These are phyloP conservation scores for Yarrowia sp. DNA, from an alignment of 805 yeast genomes.

Conservation along the genomic window DNA sequence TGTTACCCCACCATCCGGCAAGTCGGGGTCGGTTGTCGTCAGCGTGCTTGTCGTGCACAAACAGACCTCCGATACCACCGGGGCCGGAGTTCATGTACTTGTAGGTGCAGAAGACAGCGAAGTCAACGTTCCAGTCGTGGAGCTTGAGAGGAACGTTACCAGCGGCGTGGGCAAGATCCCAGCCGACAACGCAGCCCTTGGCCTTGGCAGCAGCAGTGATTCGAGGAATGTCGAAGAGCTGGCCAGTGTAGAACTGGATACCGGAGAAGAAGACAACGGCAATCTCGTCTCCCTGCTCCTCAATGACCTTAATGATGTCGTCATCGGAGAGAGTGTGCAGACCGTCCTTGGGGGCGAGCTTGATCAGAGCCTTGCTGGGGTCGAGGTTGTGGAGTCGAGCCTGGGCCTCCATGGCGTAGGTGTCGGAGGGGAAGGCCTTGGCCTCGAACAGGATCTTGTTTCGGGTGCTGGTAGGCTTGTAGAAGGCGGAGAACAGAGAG, in stretches of 20 bases:
- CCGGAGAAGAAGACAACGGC: conserved; percentile 83
- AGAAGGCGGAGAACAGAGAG: conserved; percentile 68
- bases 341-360: conserved; percentile 58
- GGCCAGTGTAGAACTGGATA: conserved; percentile 90
- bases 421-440: conserved; percentile 90
- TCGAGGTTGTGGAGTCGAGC: conserved; percentile 57
- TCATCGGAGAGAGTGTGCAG: conserved; percentile 59
- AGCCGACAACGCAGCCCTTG: conserved; percentile 58
- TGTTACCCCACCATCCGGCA: conserved; percentile 99
- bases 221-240: conserved; percentile 67
- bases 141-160: conserved; percentile 77
- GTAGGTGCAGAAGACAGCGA: conserved; percentile 94
- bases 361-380: conserved; percentile 58
- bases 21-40: conserved; percentile 54
- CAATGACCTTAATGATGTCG: conserved; percentile 58
- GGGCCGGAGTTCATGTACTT: conserved; percentile 92
- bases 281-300: conserved; percentile 54
- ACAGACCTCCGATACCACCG: conserved; percentile 87
- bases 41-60: conserved; percentile 56
- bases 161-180: conserved; percentile 95
- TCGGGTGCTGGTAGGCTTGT: conserved; percentile 58
- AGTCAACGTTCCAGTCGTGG: conserved; percentile 89
- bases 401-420: conserved; percentile 76
- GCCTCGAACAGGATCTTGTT: conserved; percentile 78
- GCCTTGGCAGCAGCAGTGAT: conserved; percentile 66